Evolutionary conservation across 23 red algal species (phyloP).

Genomic region (Gracilaria vermiculophylla): DNA sequence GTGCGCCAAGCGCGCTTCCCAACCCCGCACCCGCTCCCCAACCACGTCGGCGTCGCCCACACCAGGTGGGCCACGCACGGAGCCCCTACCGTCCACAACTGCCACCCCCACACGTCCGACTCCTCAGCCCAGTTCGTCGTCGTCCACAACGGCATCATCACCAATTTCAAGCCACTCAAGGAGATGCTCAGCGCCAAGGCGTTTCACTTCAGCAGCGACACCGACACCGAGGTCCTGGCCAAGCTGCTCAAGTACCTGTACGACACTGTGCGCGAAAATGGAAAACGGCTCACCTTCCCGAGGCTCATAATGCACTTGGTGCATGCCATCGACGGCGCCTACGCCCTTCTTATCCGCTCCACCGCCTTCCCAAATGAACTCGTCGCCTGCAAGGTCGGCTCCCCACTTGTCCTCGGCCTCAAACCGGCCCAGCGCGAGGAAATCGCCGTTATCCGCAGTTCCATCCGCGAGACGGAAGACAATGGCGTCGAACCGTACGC

Average conservation of each 20-base stretch:
- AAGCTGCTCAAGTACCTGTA: slow-evolving; percentile 89
- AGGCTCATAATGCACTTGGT: slow-evolving; percentile 94
- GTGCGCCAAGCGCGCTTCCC: not conserved
- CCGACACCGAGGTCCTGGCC: slow-evolving; percentile 96
- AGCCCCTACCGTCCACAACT: slow-evolving; percentile 73
- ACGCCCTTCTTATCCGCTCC: slow-evolving; percentile 79
- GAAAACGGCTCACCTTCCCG: slow-evolving; percentile 68
- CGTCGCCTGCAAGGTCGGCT: slow-evolving; percentile 93
- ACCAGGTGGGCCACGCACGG: slow-evolving; percentile 99
- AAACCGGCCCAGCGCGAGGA: slow-evolving; percentile 46
- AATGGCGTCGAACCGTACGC: not conserved
- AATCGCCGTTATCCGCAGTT: slow-evolving; percentile 43
- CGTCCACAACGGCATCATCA: slow-evolving; percentile 99
- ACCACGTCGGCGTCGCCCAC: slow-evolving; percentile 95
- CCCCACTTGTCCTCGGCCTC: slow-evolving; percentile 91
- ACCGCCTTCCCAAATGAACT: slow-evolving; percentile 83
- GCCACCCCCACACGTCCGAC: slow-evolving; percentile 87
- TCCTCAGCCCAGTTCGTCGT: slow-evolving; percentile 86
- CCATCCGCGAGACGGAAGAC: not conserved
- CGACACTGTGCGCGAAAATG: slow-evolving; percentile 68
- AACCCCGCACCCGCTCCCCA: not conserved
- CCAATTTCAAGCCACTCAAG: slow-evolving; percentile 85
- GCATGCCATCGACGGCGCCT: slow-evolving; percentile 92
- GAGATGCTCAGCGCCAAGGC: slow-evolving; percentile 70
- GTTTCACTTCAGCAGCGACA: slow-evolving; percentile 80